Evolutionary conservation across 306 rosid genomes (phyloP), one percentile per base, ranked within the genome.

Genomic region (Cucumis hystrix): DNA sequence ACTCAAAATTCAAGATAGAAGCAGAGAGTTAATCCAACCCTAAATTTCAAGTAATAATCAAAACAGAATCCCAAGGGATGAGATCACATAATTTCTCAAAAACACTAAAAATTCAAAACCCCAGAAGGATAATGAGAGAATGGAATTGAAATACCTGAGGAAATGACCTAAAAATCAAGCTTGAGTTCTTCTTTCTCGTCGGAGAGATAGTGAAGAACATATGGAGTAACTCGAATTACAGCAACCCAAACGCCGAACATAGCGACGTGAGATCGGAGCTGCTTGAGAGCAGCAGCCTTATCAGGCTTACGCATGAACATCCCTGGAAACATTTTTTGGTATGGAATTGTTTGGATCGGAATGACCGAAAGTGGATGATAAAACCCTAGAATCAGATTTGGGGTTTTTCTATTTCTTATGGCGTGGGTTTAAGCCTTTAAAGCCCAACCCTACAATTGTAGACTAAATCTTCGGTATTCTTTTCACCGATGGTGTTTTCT

Each of bases 231-330:
- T 43, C 99, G 93, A 86, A 95, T 82, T 43, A 86, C 90, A 54
- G 83, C 88, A 39, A 95, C 97, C 99, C 97, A 92, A 1, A 90
- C 85, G 2, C 98, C 97, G 78, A 95, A 95, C 96, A 87, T 77
- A 41, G 90, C 89, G 10, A 77, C 97, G 69, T 95, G 98, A 77
- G 90, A 75, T 66, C 84, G 87, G 15, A 95, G 93, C 88, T 95
- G 97, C 91, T 89, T 89, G 80, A 92, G 67, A 47, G 97, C 98
- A 20, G 59, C 91, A 40, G 88, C 90, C 83, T 95, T 95, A 74
- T 95, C 97, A 0, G 99, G 99, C 88, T 90, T 95, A 39, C 91
- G 92, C 97, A 91, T 86, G 71, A 92, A 92, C 98, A 92, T 90
- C 33, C 98, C 98, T 0, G 97, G 97, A 85, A 92, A 95, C 99